phyloP scores from a whole-genome alignment of 805 yeast species.

The Saccharomyces cerevisiae region DNA sequence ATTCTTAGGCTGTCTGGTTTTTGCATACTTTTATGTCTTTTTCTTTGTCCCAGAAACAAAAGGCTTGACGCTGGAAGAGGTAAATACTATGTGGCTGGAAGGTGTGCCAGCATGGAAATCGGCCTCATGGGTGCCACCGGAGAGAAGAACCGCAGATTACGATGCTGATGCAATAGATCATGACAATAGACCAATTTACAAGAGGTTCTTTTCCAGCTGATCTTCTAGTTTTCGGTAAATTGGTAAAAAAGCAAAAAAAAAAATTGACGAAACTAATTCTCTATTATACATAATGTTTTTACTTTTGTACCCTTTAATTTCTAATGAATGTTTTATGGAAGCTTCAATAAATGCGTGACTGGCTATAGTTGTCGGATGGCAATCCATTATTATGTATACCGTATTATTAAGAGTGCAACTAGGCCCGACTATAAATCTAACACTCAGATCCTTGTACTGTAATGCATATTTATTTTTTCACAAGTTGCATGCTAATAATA shows the following conservation, averaged over 20 bases:
- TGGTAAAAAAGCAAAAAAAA: not conserved
- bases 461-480: no score
- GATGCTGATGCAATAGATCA: conserved; percentile 11
- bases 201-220: conserved; percentile 3
- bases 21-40: conserved; percentile 50
- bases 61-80: conserved; percentile 71
- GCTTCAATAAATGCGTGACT: not conserved
- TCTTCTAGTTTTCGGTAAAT: not conserved
- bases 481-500: no score
- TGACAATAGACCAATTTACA: conserved; percentile 14
- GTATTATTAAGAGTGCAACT: not conserved
- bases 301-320: not conserved
- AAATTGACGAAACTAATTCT: not conserved
- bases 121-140: conserved; percentile 41
- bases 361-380: not conserved
- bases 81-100: conserved; percentile 46
- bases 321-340: not conserved
- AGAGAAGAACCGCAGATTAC: conserved; percentile 18
- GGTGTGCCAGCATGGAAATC: conserved; percentile 37
- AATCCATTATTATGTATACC: no score
- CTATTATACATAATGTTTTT: not conserved
- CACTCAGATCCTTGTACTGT: no score
- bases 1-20: conserved; percentile 45
- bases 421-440: not conserved
- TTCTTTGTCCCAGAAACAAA: conserved; percentile 65